Conservation (phyloP, 805 yeast genomes). For the Yamadazyma insecticola region DNA sequence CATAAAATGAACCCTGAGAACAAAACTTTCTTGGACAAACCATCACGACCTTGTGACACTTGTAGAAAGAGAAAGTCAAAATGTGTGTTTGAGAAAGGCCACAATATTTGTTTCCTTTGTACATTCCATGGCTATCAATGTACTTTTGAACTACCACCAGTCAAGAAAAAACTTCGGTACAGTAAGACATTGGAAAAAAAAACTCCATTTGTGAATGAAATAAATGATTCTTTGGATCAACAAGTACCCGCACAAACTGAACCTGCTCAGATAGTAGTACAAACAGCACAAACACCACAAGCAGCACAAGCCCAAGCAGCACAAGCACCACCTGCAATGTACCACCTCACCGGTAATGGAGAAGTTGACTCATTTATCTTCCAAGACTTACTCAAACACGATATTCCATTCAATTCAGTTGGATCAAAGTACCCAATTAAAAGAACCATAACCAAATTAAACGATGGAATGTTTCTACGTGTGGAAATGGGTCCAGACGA, state of each 20-base stretch:
- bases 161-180: conserved; percentile 8
- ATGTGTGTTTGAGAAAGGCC: conserved; percentile 8
- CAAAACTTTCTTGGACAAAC: conserved; percentile 4
- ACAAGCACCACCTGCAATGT: conserved; percentile 1
- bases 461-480: conserved; percentile 4
- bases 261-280: not conserved
- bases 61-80: conserved; percentile 10
- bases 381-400: conserved; percentile 1
- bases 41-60: conserved; percentile 9
- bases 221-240: not conserved
- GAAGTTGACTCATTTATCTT: conserved; percentile 8
- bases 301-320: too few species aligned
- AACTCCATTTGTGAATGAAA: not conserved
- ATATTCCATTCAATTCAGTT: conserved; percentile 3
- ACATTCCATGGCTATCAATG: conserved; percentile 4
- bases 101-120: conserved; percentile 6
- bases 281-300: not conserved
- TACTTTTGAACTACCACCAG: conserved; percentile 10
- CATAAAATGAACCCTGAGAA: too few species aligned
- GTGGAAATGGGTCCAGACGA: conserved; percentile 4
- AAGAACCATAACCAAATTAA: conserved; percentile 3
- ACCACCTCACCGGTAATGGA: conserved; percentile 5
- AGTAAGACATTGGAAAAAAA: too few species aligned
- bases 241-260: not conserved
- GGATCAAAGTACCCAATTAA: conserved; percentile 4